A percentile compares a stretch with the other conserved stretches of the same genome.
Evolutionary conservation across 352 stramenopile genomes (phyloP).

Genomic region (Phytophthora constricta): DNA sequence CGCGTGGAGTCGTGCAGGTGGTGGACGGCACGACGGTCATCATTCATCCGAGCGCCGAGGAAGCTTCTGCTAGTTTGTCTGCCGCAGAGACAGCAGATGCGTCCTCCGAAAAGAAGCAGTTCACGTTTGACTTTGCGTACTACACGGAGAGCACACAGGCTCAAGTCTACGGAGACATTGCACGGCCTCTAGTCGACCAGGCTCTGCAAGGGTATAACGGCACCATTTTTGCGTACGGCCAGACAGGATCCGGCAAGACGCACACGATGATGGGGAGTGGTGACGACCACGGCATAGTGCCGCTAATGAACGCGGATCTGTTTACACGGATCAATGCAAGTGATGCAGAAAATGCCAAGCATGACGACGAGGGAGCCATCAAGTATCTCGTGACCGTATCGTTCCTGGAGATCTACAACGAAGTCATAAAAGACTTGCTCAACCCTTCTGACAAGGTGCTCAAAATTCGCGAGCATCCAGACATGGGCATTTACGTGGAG

Average conservation of each 20-base stretch:
- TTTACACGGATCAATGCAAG: conserved; percentile 65
- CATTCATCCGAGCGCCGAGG: conserved; percentile 46
- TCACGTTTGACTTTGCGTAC: conserved; percentile 90
- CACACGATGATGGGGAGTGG: conserved; percentile 88
- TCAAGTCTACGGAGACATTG: conserved; percentile 85
- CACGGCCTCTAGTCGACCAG: conserved; percentile 76
- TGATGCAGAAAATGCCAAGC: conserved; percentile 24
- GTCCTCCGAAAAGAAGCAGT: conserved; percentile 50
- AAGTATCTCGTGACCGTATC: conserved; percentile 92
- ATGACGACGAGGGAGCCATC: conserved; percentile 35
- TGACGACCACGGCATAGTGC: conserved; percentile 86
- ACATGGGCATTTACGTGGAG: conserved; percentile 95
- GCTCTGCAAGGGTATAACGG: conserved; percentile 83
- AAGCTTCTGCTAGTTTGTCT: conserved; percentile 18
- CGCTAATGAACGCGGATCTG: conserved; percentile 88
- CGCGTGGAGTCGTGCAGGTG: conserved; percentile 62
- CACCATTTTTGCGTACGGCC: conserved; percentile 81
- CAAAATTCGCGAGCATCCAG: conserved; percentile 92
- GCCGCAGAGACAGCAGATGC: conserved; percentile 15
- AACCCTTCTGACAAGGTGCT: conserved; percentile 92
- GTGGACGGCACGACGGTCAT: conserved; percentile 61
- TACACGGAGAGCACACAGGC: conserved; percentile 72
- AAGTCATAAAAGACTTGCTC: conserved; percentile 94
- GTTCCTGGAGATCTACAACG: conserved; percentile 97
- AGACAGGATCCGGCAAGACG: conserved; percentile 86